phyloP scores from a whole-genome alignment of 345 rosid species.

The Sonneratia alba region DNA sequence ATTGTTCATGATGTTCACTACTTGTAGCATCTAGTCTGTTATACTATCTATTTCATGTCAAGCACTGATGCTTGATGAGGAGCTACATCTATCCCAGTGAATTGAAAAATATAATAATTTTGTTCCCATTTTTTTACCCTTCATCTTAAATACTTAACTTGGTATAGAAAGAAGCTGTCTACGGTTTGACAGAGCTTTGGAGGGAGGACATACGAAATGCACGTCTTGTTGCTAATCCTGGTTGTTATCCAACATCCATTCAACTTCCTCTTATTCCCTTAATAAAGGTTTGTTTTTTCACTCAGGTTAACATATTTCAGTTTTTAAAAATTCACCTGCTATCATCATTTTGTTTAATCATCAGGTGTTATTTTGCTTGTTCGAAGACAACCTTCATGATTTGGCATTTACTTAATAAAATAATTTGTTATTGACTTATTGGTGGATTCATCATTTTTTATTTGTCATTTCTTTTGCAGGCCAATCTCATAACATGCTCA shows the following conservation, averaged over 20 bases:
- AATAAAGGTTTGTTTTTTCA: constrained; percentile 41
- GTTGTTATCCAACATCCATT: constrained; percentile 93
- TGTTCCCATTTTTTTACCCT: background rate
- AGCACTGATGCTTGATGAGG: background rate
- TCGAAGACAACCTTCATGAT: background rate
- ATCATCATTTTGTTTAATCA: too few species aligned
- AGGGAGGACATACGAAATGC: constrained; percentile 63
- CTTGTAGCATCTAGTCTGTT: background rate
- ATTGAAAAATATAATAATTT: background rate
- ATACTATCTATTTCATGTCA: background rate
- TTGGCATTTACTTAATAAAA: background rate
- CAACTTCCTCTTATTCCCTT: constrained; percentile 95
- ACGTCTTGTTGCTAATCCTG: constrained; percentile 89
- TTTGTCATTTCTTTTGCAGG: constrained; percentile 35
- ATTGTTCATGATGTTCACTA: background rate
- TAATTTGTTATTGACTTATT: background rate
- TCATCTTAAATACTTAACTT: constrained; percentile 3
- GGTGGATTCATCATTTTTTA: background rate
- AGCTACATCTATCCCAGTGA: background rate
- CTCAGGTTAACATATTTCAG: constrained; percentile 8
- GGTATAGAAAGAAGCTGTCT: constrained; percentile 75
- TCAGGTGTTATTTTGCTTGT: too few species aligned
- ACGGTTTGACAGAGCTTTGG: constrained; percentile 84
- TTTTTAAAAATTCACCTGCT: background rate
- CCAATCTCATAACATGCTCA: constrained; percentile 51